These are phyloP conservation scores for Dryas octopetala DNA, from an alignment of 306 rosid species.

Conservation along the genomic window DNA sequence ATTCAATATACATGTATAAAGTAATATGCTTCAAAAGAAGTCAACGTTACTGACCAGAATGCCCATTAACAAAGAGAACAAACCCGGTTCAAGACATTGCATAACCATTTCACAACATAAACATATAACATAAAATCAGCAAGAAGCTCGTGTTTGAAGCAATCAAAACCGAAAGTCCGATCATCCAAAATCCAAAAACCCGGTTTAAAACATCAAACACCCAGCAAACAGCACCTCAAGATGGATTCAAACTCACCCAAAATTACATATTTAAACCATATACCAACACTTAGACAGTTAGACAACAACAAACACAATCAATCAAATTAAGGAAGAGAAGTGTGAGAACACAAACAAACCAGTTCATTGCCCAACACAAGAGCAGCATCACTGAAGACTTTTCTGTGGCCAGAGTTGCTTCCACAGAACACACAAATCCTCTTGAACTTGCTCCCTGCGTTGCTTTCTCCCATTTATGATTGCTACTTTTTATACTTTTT, in stretches of 20 bases:
- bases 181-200: constrained; percentile 13
- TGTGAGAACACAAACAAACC: constrained; percentile 40
- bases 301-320: constrained; percentile 17
- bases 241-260: constrained; percentile 5
- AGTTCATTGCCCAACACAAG: constrained; percentile 85
- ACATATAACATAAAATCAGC: neutral
- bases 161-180: constrained; percentile 2
- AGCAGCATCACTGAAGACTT: constrained; percentile 81
- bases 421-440: constrained; percentile 93
- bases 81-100: constrained; percentile 5
- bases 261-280: constrained; percentile 18
- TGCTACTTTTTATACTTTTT: constrained; percentile 19
- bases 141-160: neutral
- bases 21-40: neutral
- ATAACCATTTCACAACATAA: neutral
- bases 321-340: constrained; percentile 13
- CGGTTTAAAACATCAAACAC: constrained; percentile 19
- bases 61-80: constrained; percentile 18
- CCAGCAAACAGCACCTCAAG: constrained; percentile 16
- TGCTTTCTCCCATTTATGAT: constrained; percentile 66
- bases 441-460: constrained; percentile 60
- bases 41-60: neutral
- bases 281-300: neutral
- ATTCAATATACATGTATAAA: constrained; percentile 17
- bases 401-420: constrained; percentile 81